phyloP scores from a whole-genome alignment of 257 asterid species.

The Knoxia roxburghii region DNA sequence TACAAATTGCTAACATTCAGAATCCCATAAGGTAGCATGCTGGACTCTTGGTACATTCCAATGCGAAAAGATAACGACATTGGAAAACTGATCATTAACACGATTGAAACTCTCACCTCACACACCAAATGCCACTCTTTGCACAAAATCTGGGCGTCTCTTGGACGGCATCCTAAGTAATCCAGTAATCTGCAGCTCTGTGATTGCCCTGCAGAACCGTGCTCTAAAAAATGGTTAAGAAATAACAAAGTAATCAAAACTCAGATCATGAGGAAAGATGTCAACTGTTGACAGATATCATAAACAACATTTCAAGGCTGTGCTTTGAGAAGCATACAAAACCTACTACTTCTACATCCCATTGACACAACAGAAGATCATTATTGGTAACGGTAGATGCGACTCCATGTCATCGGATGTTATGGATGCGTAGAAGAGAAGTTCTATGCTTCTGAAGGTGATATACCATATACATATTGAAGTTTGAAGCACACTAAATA shows the following conservation, averaged over 20 bases:
- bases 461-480: background rate
- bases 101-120: constrained; percentile 13
- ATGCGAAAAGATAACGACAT: background rate
- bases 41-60: background rate
- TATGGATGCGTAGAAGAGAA: background rate
- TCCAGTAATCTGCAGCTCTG: constrained; percentile 85
- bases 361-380: background rate
- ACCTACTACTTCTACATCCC: background rate
- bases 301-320: background rate
- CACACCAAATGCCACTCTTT: constrained; percentile 86
- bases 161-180: constrained; percentile 89
- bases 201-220: constrained; percentile 82
- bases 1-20: too few relatives aligned
- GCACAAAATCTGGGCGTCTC: constrained; percentile 92
- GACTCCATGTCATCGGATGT: background rate
- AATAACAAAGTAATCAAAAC: constrained; percentile 13
- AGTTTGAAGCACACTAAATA: background rate
- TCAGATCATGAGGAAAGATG: background rate
- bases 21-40: too few relatives aligned
- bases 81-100: background rate
- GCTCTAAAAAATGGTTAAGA: constrained; percentile 73
- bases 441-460: background rate
- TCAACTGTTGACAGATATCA: background rate
- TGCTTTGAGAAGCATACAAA: background rate
- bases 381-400: background rate